These are phyloP conservation scores for Alternaria brassicicola DNA, from an alignment of 2,329 filamentous ascomycete species.

Conservation along the genomic window DNA sequence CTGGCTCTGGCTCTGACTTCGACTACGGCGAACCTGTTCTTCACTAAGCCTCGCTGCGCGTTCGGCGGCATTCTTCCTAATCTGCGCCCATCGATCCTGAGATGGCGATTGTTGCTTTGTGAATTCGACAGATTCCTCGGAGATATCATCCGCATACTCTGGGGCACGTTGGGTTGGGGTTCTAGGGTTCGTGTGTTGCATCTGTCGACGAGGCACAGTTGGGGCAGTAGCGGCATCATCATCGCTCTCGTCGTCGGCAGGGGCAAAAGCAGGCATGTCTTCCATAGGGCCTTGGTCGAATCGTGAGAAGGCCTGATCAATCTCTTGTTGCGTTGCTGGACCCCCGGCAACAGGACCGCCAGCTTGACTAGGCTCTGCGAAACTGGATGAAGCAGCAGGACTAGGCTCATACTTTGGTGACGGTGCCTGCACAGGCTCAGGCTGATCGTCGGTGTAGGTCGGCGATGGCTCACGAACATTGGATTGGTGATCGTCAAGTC, in stretches of 20 bases:
- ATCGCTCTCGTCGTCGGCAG: constrained; percentile 52
- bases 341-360: constrained; percentile 60
- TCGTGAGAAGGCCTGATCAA: constrained; percentile 65
- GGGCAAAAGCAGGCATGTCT: constrained; percentile 85
- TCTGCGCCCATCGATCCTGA: constrained; percentile 92
- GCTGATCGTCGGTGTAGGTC: constrained; percentile 27
- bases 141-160: constrained; percentile 43
- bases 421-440: constrained; percentile 25
- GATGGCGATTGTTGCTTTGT: constrained; percentile 45
- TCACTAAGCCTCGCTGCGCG: constrained; percentile 72
- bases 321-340: constrained; percentile 64
- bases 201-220: constrained; percentile 31
- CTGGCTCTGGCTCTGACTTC: constrained; percentile 59
- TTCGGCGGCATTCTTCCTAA: constrained; percentile 90
- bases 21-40: constrained; percentile 64
- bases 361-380: constrained; percentile 46
- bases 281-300: constrained; percentile 90
- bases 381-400: constrained; percentile 27
- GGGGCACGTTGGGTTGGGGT: constrained; percentile 28
- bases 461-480: constrained; percentile 36
- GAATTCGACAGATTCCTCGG: constrained; percentile 52
- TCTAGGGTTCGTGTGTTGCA: constrained; percentile 19
- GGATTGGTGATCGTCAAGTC: constrained; percentile 30
- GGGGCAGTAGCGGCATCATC: constrained; percentile 34
- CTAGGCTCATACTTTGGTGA: constrained; percentile 38